Base-by-base conservation (phyloP, 306 rosid genomes). In the Begonia masoniana region DNA sequence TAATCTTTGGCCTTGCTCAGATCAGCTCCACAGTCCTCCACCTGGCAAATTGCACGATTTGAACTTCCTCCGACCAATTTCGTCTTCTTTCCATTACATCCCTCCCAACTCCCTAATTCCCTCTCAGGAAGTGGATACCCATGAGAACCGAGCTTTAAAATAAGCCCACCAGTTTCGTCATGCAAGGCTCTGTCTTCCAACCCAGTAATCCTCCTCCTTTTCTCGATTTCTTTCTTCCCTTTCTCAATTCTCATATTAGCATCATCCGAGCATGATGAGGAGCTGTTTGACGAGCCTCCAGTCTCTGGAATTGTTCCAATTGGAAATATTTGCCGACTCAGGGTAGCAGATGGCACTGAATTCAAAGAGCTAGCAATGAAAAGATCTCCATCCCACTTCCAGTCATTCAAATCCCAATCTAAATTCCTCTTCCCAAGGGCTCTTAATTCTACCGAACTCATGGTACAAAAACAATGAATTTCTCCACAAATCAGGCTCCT, bases 351-450 rank as follows among this genome's bases (percentile, higher is more conserved):
- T 3, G 82, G 82, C 16, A 68, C 76, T 10, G 83, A 74, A 72
- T 57, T 80, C 49, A 78, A 43, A 5, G 65, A 70, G 45, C 69
- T 68, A 19, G 97, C 95, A 41, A 81, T 55, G 45, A 88, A 88
- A 49, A 84, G 95, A 80, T 88, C 73, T 10, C 95, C 85, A 54
- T 82, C 97, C 93, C 94, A 89, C 52, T 74, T 82, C 95, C 94
- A 85, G 21, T 63, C 72, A 50, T 80, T 89, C 72, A 68, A 72
- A 80, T 89, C 78, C 95, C 97, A 89, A n/a, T 84, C 95, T 47
- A 54, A 16, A 42, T 71, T 50, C 71, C 78, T 79, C 65, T 74
- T 84, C 57, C 85, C 81, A 57, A 72, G 66, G 15, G 67, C 51
- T 69, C 68, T 71, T 75, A 81, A 46, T 58, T 64, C 85, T 45